Evolutionary conservation across 352 stramenopile genomes (phyloP).

Genomic region (Globisporangium nagaii): DNA sequence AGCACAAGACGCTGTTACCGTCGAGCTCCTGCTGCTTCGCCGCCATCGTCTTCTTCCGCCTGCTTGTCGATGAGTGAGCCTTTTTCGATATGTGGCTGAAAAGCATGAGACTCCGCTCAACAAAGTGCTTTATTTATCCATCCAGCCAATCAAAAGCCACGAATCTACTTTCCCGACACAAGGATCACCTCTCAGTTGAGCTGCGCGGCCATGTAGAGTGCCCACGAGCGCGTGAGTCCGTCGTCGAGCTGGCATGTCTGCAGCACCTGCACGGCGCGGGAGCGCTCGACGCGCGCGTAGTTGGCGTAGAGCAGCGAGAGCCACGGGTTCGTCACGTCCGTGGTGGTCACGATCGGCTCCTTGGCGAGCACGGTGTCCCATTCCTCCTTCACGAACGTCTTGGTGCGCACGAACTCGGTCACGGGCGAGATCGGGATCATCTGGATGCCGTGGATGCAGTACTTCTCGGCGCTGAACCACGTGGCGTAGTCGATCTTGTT

Average conservation of each 20-base stretch:
- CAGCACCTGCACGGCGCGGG: constrained; percentile 39
- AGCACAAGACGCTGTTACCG: constrained; percentile 18
- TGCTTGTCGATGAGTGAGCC: no score
- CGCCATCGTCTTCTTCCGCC: constrained; percentile 11
- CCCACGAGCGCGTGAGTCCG: constrained; percentile 71
- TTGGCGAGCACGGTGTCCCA: constrained; percentile 50
- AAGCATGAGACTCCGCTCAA: no score
- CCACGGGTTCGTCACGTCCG: constrained; percentile 56
- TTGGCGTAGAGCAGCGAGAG: constrained; percentile 69
- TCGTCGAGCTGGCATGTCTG: constrained; percentile 56
- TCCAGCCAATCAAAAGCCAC: neutral
- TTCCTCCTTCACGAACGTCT: constrained; percentile 53
- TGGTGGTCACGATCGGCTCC: constrained; percentile 32
- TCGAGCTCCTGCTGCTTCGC: constrained; percentile 34
- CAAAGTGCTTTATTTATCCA: no score
- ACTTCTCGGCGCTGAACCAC: constrained; percentile 60
- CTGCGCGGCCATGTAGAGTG: constrained; percentile 53
- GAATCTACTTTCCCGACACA: no score
- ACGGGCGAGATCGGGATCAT: constrained; percentile 64
- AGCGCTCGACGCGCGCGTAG: constrained; percentile 56
- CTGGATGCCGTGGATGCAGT: constrained; percentile 79
- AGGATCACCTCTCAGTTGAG: constrained; percentile 8
- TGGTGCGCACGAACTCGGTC: constrained; percentile 52
- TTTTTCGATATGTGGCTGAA: neutral
- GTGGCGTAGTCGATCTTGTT: constrained; percentile 81